Percentiles rank a stretch among this genome's conserved stretches.
Evolutionary conservation across 352 stramenopile genomes (phyloP).

Genomic region (Pythium dissotocum): DNA sequence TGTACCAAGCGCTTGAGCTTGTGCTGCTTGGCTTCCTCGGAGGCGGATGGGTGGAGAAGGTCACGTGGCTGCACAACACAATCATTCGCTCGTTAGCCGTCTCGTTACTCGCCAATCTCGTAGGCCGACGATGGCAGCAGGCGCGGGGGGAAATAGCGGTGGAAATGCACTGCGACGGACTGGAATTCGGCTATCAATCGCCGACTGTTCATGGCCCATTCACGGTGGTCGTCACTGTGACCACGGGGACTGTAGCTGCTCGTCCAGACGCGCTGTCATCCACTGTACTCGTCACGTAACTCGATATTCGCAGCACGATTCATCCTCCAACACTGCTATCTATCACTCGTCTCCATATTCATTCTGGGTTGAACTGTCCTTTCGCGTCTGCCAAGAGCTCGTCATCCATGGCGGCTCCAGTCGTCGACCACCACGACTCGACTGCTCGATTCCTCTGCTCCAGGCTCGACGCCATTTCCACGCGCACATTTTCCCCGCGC

Average conservation of each 20-base stretch:
- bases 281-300: background rate
- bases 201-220: background rate
- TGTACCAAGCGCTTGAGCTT: slow-evolving; percentile 99
- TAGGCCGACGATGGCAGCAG: too few species aligned
- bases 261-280: background rate
- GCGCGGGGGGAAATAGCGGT: background rate
- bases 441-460: background rate
- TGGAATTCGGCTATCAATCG: background rate
- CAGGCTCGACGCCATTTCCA: background rate
- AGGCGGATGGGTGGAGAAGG: slow-evolving; percentile 96
- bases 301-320: too few species aligned
- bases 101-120: background rate
- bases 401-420: background rate
- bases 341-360: background rate
- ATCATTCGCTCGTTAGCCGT: slow-evolving; percentile 19
- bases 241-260: background rate
- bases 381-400: background rate
- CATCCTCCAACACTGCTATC: too few species aligned
- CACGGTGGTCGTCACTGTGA: background rate
- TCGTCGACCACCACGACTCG: background rate
- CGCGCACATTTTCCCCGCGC: background rate
- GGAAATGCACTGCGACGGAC: background rate
- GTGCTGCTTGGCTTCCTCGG: slow-evolving; percentile 97
- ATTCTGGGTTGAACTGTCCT: background rate
- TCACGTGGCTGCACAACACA: slow-evolving; percentile 77